Evolutionary conservation across 179 eudicot genomes (phyloP), one percentile per base, ranked within the genome.

Genomic region (Amaranthus tricolor): DNA sequence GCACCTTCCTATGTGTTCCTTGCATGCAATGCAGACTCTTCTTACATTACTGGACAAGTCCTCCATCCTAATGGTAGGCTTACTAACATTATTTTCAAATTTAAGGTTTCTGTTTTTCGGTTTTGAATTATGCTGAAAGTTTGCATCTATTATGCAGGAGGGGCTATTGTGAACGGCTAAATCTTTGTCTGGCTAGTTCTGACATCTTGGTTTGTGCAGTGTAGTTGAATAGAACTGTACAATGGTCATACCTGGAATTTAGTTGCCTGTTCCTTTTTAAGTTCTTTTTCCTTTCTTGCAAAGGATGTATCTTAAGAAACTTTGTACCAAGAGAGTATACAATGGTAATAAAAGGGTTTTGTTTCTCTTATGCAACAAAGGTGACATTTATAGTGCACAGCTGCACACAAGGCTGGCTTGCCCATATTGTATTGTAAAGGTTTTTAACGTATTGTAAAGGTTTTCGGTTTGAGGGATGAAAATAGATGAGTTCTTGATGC

Each of bases 1-100:
- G 99, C 93, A 3, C 95, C 99, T 1, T 86, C 85, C 9, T 93
- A 83, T 71, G 97, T 95, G 21, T 95, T 95, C 87, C 88, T 95
- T 7, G 99, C 98, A 3, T 82, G 81, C 49, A 86, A 88, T 80
- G 85, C 78, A 1, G 88, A 87, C 74, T 90, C 97, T n/a, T 95
- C 99, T 57, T 95, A 93, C 76, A 82, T 89, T 16, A 89, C 89
- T 2, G 97, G 98, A 64, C 99, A 95, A 73, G 88, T 90, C 71
- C 76, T 93, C 50, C 99, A 95, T 71, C 98, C 95, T 5, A 95
- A 95, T 59, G 99, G 92, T 91, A 85, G 51, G 45, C 6, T 44
- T 44, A 45, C 24, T 21, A 59, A 24, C 58, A 24, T 62, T 40
- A 31, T 45, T 21, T 51, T 40, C 52, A 16, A 17, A 20, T 2